Base-by-base conservation (phyloP, 495 filamentous ascomycete species). In the Rostrohypoxylon terebratum region DNA sequence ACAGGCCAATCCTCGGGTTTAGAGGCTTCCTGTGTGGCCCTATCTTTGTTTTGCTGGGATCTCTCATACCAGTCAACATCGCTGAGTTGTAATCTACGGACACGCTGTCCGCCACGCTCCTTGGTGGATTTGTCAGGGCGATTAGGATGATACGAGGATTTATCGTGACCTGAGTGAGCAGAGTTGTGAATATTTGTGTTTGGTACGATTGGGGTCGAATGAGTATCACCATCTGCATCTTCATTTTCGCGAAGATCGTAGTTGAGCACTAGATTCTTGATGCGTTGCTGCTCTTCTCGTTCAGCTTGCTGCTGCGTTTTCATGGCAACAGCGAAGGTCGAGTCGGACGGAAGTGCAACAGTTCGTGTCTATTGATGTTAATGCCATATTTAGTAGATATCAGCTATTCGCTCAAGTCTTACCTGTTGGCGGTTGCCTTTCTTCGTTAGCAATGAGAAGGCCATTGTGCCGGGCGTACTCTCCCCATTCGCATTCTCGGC, bases 261-360 rank as follows among this genome's bases (percentile, higher is more conserved):
- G 80, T 97, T 98, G 77, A 99, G 85, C 48, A 99, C 96, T 21
- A 98, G 84, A 77, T 92, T 96, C 83, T 99, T 99, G 86, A 99
- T 99, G 53, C 97, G 93, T 77, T 97, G 92, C 77, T 99, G 96
- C 77, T 99, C 96, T 76, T 96, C 96, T 59, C 92, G 91, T 78
- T 98, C 95, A 0, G 94, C 96, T 79, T 95, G 91, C 75, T 97
- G 94, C 81, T 97, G 94, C 68, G 87, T 93, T 76, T 93, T 95
- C 94, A 98, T 94, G 14, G 96, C 95, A 66, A 98, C 86, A 8
- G 96, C 96, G 80, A 99, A 97, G 69, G 87, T 93, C 0, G 95
- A 98, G 77, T 99, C 92, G 4, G 95, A 97, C 4, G 96, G 96
- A 66, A 99, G 83, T 68, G 97, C 96, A 76, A 99, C 94, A 1